Evolutionary conservation across 2,329 filamentous ascomycete species (phyloP).

Genomic region (Apiospora arundinis): DNA sequence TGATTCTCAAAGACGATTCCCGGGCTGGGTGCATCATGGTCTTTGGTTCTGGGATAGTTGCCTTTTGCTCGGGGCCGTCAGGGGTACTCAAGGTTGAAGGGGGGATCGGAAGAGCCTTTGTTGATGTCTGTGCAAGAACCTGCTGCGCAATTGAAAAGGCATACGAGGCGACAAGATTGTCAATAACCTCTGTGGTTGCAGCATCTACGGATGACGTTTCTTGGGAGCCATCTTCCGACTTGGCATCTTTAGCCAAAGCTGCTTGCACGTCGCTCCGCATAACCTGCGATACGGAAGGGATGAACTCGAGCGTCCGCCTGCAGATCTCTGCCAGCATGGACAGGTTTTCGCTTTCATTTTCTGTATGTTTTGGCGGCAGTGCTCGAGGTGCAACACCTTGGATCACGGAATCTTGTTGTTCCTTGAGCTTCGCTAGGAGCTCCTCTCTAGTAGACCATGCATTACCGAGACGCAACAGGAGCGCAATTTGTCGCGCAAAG

Average conservation of each 20-base stretch:
- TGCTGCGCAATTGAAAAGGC: constrained; percentile 79
- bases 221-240: constrained; percentile 44
- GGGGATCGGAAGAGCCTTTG: constrained; percentile 70
- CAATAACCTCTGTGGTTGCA: constrained; percentile 60
- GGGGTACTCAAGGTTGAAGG: constrained; percentile 57
- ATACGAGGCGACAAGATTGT: constrained; percentile 80
- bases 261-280: constrained; percentile 78
- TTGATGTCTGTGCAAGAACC: constrained; percentile 76
- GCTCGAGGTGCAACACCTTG: constrained; percentile 62
- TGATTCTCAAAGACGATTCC: constrained; percentile 64
- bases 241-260: constrained; percentile 57
- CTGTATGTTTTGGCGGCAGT: constrained; percentile 54
- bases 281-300: constrained; percentile 78
- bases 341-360: constrained; percentile 73
- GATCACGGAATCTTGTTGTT: constrained; percentile 65
- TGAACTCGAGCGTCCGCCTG: constrained; percentile 80
- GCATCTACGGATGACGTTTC: constrained; percentile 39
- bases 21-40: constrained; percentile 74
- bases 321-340: constrained; percentile 86
- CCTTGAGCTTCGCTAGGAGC: constrained; percentile 65
- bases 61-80: constrained; percentile 64
- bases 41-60: constrained; percentile 70
- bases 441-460: constrained; percentile 68
- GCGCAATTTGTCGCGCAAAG: constrained; percentile 84
- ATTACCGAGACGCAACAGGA: constrained; percentile 85